Evolutionary conservation across 192 early-diverging fungal genomes (phyloP).

Genomic region (Mortierella hygrophila): DNA sequence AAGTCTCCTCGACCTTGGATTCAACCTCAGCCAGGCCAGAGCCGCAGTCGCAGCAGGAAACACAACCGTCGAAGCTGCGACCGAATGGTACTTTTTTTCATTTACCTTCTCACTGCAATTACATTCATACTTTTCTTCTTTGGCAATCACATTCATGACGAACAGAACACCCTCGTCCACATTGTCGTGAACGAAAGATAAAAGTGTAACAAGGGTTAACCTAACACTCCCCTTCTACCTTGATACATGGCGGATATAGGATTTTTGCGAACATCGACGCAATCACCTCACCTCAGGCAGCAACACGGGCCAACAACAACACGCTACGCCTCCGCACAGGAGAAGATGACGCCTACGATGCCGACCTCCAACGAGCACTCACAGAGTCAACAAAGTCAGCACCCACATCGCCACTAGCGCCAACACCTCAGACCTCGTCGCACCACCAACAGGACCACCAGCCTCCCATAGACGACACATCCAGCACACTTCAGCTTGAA

Average conservation of each 20-base stretch:
- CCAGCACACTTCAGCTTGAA: background rate
- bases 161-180: no score
- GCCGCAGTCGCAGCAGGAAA: conserved; percentile 51
- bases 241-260: conserved; percentile 8
- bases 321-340: conserved; percentile 18
- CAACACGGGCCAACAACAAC: background rate
- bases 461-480: background rate
- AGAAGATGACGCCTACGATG: conserved; percentile 20
- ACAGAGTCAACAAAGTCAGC: conserved; percentile 13
- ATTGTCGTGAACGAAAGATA: background rate
- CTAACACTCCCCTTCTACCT: no score
- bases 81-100: conserved; percentile 26
- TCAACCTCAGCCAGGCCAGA: conserved; percentile 48
- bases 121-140: background rate
- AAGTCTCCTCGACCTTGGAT: conserved; percentile 34
- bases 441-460: background rate
- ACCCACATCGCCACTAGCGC: background rate
- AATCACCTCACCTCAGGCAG: background rate
- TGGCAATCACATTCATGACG: no score
- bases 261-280: conserved; percentile 31
- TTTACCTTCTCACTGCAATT: background rate
- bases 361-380: conserved; percentile 32
- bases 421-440: background rate
- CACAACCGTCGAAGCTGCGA: conserved; percentile 26
- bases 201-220: no score